phyloP scores from a whole-genome alignment of 2,329 filamentous ascomycete genomes.

The Xylaria sp. region DNA sequence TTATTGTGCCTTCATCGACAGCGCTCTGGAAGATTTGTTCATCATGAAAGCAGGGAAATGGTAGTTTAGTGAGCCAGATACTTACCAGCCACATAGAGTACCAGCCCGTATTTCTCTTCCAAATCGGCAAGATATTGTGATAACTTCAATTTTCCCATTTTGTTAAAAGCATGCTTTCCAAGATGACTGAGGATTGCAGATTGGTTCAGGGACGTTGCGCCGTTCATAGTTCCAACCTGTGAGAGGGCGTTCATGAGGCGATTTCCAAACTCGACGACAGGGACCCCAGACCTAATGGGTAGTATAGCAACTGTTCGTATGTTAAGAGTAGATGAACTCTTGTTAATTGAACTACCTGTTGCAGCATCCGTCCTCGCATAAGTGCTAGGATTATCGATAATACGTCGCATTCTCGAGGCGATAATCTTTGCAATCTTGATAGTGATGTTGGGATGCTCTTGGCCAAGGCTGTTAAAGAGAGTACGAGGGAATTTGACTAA shows the following conservation, averaged over 20 bases:
- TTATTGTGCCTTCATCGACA: constrained; percentile 65
- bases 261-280: constrained; percentile 94
- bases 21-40: constrained; percentile 62
- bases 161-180: constrained; percentile 94
- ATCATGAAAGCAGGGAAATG: constrained; percentile 55
- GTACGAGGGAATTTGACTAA: constrained; percentile 95
- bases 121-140: constrained; percentile 96
- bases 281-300: constrained; percentile 89
- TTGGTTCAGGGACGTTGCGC: constrained; percentile 92
- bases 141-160: constrained; percentile 95
- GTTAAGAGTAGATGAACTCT: constrained; percentile 87
- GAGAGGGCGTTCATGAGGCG: constrained; percentile 86
- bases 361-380: constrained; percentile 71
- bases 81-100: constrained; percentile 88
- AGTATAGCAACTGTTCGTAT: constrained; percentile 91
- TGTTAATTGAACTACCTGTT: constrained; percentile 68
- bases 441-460: constrained; percentile 97
- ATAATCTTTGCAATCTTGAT: constrained; percentile 99
- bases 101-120: constrained; percentile 95
- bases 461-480: constrained; percentile 95
- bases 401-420: constrained; percentile 88
- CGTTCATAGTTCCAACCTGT: constrained; percentile 89
- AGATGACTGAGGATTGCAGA: constrained; percentile 93
- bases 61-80: constrained; percentile 24
- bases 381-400: constrained; percentile 83